Evolutionary conservation across 2,329 filamentous ascomycete species (phyloP), one percentile per base, ranked within the genome.

Genomic region (Monosporascus sp.): DNA sequence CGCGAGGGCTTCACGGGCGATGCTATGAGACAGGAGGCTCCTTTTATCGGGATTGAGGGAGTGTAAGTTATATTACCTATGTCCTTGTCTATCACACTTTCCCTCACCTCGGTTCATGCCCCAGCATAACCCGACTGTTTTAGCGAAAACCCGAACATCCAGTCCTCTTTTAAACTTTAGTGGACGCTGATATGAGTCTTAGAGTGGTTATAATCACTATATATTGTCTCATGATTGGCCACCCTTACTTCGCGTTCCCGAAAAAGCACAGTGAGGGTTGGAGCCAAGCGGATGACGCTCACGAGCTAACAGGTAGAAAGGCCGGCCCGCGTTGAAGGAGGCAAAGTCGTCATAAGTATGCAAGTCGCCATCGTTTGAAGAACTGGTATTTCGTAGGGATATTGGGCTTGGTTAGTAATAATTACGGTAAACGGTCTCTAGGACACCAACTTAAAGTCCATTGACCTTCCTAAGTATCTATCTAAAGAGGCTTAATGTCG

Each of bases 1-100:
- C 76, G 75, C 53, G 72, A 80, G 24, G 83, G 83, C 2, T 86
- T 81, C 71, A 60, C 52, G 1, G 82, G 81, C 0, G 62, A 68
- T 14, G 61, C 86, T 58, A 77, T 83, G 47, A 64, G 64, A 44
- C 66, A 80, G 27, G 68, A 82, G 62, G 59, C 63, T 0, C 61
- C 76, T 6, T 81, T 81, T 57, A 77, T 81, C 54, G 72, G 64
- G 1, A 62, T 81, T 4, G 79, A 81, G 64, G 75, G 75, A 37
- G 64, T 67, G 57, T 64, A 52, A 62, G 62, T 50, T 17, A 7
- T 36, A 22, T 16, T 48, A 3, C 1, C n/a, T 36, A 43, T 34
- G 40, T 41, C 5, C 27, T 27, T 27, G 2, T 27, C 27, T 3
- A 8, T 8, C 27, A 3, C 27, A 7, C 8, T 27, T 27, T 27